Evolutionary conservation across 2,329 filamentous ascomycete species (phyloP).

Genomic region (Gaeumannomyces tritici): DNA sequence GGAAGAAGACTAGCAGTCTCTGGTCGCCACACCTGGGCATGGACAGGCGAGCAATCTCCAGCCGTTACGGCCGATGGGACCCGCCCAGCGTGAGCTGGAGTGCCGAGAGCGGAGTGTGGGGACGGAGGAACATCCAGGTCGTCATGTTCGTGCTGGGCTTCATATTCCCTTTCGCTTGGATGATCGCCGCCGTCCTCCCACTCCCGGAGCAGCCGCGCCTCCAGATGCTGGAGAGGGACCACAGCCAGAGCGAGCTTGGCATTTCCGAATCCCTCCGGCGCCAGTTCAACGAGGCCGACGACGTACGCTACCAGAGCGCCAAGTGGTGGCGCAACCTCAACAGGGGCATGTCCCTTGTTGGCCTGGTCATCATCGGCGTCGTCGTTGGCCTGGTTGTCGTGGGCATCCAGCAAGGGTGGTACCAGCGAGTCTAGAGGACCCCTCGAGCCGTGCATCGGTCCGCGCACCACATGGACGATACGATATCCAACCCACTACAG

Average conservation of each 20-base stretch:
- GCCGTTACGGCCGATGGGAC: slow-evolving; percentile 57
- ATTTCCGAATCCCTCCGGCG: slow-evolving; percentile 24
- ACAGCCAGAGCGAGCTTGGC: slow-evolving; percentile 28
- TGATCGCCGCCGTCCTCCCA: slow-evolving; percentile 66
- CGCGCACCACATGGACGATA: not conserved
- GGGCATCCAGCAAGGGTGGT: slow-evolving; percentile 42
- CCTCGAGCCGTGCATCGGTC: not conserved
- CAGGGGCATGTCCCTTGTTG: slow-evolving; percentile 46
- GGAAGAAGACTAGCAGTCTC: slow-evolving; percentile 48
- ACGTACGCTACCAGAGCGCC: slow-evolving; percentile 39
- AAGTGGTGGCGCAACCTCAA: slow-evolving; percentile 53
- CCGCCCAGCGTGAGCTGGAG: slow-evolving; percentile 62
- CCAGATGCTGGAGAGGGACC: slow-evolving; percentile 38
- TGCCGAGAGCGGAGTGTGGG: slow-evolving; percentile 48
- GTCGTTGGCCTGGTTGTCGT: slow-evolving; percentile 41
- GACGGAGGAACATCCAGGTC: slow-evolving; percentile 64
- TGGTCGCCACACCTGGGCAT: slow-evolving; percentile 66
- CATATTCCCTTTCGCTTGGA: slow-evolving; percentile 72
- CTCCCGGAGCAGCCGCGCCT: slow-evolving; percentile 49
- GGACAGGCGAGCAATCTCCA: slow-evolving; percentile 44
- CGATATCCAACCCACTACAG: not conserved
- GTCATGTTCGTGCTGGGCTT: slow-evolving; percentile 69
- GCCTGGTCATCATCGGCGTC: slow-evolving; percentile 43
- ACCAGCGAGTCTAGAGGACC: slow-evolving; percentile 5
- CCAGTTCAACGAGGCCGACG: slow-evolving; percentile 26